These are phyloP conservation scores for Penstemon barbatus DNA, from an alignment of 257 asterid genomes.

Conservation along the genomic window DNA sequence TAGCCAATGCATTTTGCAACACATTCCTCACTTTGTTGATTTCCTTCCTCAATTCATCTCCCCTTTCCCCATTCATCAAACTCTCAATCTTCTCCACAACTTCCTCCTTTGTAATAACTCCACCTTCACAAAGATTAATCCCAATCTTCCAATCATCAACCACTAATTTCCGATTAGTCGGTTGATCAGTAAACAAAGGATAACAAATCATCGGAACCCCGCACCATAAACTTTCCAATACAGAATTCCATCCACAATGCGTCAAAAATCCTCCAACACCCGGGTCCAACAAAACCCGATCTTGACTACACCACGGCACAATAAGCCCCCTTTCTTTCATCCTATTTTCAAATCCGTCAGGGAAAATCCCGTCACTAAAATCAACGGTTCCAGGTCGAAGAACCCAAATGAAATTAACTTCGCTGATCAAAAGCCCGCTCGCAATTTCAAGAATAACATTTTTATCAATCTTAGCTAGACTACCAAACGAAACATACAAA, in stretches of 20 bases:
- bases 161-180: conserved; percentile 63
- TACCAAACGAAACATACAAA: conserved; percentile 69
- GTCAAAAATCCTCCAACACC: conserved; percentile 67
- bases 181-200: conserved; percentile 60
- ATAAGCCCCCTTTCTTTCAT: conserved; percentile 42
- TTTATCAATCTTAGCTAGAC: conserved; percentile 45
- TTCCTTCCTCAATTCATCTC: conserved; percentile 36
- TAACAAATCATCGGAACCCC: conserved; percentile 61
- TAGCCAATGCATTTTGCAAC: conserved; percentile 37
- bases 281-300: conserved; percentile 41
- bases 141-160: conserved; percentile 79
- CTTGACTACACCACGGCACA: conserved; percentile 71
- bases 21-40: conserved; percentile 34
- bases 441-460: conserved; percentile 48
- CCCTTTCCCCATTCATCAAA: conserved; percentile 46
- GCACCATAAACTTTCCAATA: conserved; percentile 58
- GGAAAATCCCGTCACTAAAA: conserved; percentile 28
- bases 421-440: conserved; percentile 47
- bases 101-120: conserved; percentile 34
- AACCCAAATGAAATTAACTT: conserved; percentile 56
- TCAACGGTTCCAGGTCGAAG: conserved; percentile 41
- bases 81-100: conserved; percentile 43
- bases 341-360: conserved; percentile 41
- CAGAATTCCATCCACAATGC: conserved; percentile 84
- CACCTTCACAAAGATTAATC: conserved; percentile 48